Base-by-base conservation (phyloP, 1,284 basidiomycete genomes). In the Trichosporon sp. region DNA sequence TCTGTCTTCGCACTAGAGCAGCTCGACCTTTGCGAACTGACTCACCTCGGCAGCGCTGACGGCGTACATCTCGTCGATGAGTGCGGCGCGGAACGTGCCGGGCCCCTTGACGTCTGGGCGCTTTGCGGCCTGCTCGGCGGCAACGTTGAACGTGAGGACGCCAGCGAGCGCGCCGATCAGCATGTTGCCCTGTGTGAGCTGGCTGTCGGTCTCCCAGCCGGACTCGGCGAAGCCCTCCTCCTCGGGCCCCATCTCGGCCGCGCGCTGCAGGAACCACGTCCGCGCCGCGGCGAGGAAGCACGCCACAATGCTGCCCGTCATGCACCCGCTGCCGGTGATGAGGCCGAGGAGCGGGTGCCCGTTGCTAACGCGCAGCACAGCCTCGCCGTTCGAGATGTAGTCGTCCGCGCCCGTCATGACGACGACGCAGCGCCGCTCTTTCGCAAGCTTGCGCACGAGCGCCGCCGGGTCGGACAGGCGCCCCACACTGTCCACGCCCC, bases 281-380 rank as follows among this genome's bases (percentile, higher is more conserved):
- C 86, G 86, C 3, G 90, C 89, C 0, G 88, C 89, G 2, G 90
- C 92, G 75, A 92, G 91, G 81, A 90, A 95, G 5, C 90, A 75
- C 2, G 80, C 79, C 11, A 81, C 73, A 2, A 80, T 65, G 1
- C 79, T 76, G 51, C 81, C 95, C 3, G 91, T 87, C 79, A 96
- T 89, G 78, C 95, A 98, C 1, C 95, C 95, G 25, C 90, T 91
- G 0, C 94, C 95, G 0, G 95, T 97, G 72, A 97, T 93, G 38
- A 87, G 85, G 0, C 89, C 90, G 6, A 97, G 87, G 78, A 92
- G 84, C 12, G 86, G 83, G 75, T 92, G 87, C 0, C 96, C 95
- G 76, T 98, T 98, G 0, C 85, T 84, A 5, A 92, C 84, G 27
- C 87, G 86, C 31, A 93, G 85, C 2, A 92, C 89, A 3, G 83